Evolutionary conservation across 176 grass and related monocot genomes (phyloP).

Genomic region (Musa itinerans): DNA sequence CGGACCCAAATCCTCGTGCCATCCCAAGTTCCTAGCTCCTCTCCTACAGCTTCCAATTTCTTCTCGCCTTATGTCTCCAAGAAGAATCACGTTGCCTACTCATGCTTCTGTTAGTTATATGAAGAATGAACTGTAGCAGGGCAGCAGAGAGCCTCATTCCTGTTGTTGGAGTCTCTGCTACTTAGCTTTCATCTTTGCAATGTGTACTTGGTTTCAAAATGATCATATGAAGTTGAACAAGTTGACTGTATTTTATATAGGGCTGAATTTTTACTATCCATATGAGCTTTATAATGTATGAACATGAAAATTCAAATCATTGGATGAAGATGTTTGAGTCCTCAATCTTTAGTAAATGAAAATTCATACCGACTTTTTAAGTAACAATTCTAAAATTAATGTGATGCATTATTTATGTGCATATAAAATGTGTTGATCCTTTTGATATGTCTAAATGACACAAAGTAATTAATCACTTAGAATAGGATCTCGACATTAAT

Average conservation of each 20-base stretch:
- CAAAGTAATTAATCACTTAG: too few species aligned
- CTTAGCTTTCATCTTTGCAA: neutral
- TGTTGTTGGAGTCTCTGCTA: neutral
- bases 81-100: conserved; percentile 40
- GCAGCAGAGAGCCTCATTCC: neutral
- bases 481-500: too few species aligned
- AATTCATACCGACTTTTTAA: too few species aligned
- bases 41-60: conserved; percentile 35
- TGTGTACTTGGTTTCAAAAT: neutral
- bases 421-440: too few species aligned
- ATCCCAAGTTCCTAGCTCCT: conserved; percentile 14
- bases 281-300: neutral
- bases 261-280: neutral
- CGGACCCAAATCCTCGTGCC: conserved; percentile 66
- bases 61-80: conserved; percentile 31
- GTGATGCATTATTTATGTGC: too few species aligned
- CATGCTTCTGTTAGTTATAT: conserved; percentile 29
- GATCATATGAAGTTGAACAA: neutral
- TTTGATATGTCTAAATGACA: too few species aligned
- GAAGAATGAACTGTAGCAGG: neutral
- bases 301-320: neutral
- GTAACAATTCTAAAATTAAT: too few species aligned
- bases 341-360: too few species aligned
- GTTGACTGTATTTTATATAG: neutral
- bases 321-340: too few species aligned